Percentiles rank a stretch among this genome's conserved stretches.
phyloP scores from a whole-genome alignment of 2,329 filamentous ascomycete species.

The Endocalyx cinctus region DNA sequence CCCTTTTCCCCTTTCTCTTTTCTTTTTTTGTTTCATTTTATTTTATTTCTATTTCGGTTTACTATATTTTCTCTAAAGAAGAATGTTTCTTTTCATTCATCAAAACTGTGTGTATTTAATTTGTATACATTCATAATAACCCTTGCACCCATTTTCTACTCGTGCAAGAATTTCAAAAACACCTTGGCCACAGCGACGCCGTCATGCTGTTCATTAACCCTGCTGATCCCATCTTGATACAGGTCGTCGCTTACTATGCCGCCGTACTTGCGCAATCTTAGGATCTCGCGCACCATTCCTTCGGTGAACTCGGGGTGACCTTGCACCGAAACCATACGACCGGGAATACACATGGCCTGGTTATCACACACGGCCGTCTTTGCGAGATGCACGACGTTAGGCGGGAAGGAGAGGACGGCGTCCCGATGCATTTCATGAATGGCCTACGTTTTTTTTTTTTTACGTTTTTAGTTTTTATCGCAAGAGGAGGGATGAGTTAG shows the following conservation, averaged over 20 bases:
- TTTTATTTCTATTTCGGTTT: too few relatives aligned
- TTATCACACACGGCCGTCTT: constrained; percentile 63
- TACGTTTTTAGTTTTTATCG: not conserved
- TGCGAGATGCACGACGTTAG: constrained; percentile 58
- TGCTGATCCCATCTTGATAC: constrained; percentile 62
- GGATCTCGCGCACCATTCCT: constrained; percentile 65
- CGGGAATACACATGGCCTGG: constrained; percentile 73
- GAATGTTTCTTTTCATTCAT: not conserved
- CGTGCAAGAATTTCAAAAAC: constrained; percentile 72
- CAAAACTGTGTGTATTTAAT: not conserved
- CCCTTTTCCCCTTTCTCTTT: too few relatives aligned
- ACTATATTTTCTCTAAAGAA: not conserved
- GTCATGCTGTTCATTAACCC: constrained; percentile 67
- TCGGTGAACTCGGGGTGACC: constrained; percentile 81
- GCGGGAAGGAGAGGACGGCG: constrained; percentile 61
- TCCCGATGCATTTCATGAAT: constrained; percentile 88
- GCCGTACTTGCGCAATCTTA: constrained; percentile 57
- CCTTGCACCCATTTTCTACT: constrained; percentile 30
- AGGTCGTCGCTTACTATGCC: constrained; percentile 68
- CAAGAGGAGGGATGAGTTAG: not conserved
- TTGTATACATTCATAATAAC: not conserved
- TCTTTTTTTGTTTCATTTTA: too few relatives aligned
- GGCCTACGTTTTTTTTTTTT: constrained; percentile 36
- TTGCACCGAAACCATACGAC: constrained; percentile 69
- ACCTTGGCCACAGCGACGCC: constrained; percentile 69